Conservation (phyloP, 495 filamentous ascomycete genomes). For the Penicillium tannophilum region DNA sequence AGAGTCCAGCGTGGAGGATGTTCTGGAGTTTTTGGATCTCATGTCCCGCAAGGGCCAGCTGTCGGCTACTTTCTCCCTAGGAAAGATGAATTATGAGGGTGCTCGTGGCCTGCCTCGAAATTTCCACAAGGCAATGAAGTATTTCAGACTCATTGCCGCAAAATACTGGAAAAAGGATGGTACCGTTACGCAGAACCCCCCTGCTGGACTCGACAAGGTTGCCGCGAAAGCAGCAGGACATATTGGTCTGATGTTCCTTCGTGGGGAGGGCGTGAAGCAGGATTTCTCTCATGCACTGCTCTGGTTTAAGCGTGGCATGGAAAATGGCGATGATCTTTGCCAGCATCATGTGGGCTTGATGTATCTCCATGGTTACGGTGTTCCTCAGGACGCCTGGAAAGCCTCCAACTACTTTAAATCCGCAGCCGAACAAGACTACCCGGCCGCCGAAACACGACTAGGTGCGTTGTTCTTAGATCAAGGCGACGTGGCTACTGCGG, state of each 20-base stretch:
- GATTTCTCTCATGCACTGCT: slow-evolving; percentile 70
- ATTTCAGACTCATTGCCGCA: slow-evolving; percentile 79
- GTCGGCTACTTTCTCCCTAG: slow-evolving; percentile 87
- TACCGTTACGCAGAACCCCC: slow-evolving; percentile 54
- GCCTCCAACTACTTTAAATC: slow-evolving; percentile 82
- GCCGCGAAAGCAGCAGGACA: slow-evolving; percentile 90
- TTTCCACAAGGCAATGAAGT: slow-evolving; percentile 71
- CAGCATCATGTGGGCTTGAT: slow-evolving; percentile 86
- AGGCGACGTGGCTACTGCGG: slow-evolving; percentile 73
- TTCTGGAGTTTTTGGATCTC: slow-evolving; percentile 91
- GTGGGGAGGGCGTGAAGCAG: slow-evolving; percentile 87
- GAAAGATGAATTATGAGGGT: slow-evolving; percentile 88
- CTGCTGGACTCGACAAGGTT: slow-evolving; percentile 69
- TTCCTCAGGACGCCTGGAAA: slow-evolving; percentile 68
- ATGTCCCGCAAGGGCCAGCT: slow-evolving; percentile 93
- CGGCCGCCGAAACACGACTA: slow-evolving; percentile 79
- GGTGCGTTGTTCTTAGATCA: slow-evolving; percentile 91
- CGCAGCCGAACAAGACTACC: slow-evolving; percentile 81
- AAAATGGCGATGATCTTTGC: slow-evolving; percentile 79
- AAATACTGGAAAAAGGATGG: slow-evolving; percentile 87
- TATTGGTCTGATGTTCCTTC: slow-evolving; percentile 89
- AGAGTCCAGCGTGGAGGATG: slow-evolving; percentile 84
- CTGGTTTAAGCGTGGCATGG: slow-evolving; percentile 86
- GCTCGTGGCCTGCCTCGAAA: slow-evolving; percentile 73
- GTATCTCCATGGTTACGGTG: slow-evolving; percentile 82